Conservation (phyloP, 495 filamentous ascomycete species). For the Gamarada debralockiae region DNA sequence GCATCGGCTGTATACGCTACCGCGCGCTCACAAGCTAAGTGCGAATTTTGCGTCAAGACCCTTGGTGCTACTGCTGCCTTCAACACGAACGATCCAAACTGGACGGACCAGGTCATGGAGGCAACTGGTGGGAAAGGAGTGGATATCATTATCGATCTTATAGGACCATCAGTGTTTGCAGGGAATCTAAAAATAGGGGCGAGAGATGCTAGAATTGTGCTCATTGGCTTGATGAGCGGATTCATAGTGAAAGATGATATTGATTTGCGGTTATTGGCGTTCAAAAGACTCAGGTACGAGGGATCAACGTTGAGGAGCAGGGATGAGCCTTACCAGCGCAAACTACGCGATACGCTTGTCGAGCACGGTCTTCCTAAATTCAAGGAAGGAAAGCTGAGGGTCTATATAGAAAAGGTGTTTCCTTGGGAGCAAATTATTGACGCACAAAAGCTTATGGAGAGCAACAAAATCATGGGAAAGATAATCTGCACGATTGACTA, state of each 20-base stretch:
- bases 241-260: conserved; percentile 53
- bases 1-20: conserved; percentile 74
- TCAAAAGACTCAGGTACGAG: conserved; percentile 65
- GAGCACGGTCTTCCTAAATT: conserved; percentile 66
- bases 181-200: conserved; percentile 70
- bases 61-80: conserved; percentile 66
- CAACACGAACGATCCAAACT: conserved; percentile 37
- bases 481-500: conserved; percentile 58
- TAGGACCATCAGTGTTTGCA: conserved; percentile 72
- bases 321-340: conserved; percentile 71
- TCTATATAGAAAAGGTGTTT: conserved; percentile 75
- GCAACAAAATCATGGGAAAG: conserved; percentile 79
- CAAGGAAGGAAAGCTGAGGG: conserved; percentile 52
- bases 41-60: conserved; percentile 65
- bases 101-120: conserved; percentile 33
- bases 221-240: conserved; percentile 68
- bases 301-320: conserved; percentile 77
- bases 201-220: conserved; percentile 67
- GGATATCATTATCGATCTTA: conserved; percentile 64
- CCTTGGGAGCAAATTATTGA: conserved; percentile 68
- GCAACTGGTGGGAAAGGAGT: conserved; percentile 49
- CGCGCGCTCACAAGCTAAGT: conserved; percentile 69
- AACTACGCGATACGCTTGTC: conserved; percentile 60
- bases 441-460: conserved; percentile 78
- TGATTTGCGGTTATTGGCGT: conserved; percentile 62